These are phyloP conservation scores for Schoenoplectus tabernaemontani DNA, from an alignment of 202 grass and related monocot species.

Conservation along the genomic window DNA sequence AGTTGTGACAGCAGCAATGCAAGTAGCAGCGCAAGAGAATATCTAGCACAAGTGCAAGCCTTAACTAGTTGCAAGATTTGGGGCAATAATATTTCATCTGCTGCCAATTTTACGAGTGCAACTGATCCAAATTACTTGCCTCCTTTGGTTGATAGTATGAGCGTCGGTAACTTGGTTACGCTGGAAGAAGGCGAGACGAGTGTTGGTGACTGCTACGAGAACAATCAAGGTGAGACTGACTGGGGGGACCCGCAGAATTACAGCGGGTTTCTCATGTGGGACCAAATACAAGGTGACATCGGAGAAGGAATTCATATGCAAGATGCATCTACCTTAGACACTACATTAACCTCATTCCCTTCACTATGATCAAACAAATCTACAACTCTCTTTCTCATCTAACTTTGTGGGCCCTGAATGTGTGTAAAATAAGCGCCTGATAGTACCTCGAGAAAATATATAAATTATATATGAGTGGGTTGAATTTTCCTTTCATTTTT, in stretches of 20 bases:
- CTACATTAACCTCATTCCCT: conserved; percentile 59
- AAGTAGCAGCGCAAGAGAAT: background rate
- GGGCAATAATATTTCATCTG: conserved; percentile 28
- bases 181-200: conserved; percentile 37
- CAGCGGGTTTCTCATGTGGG: conserved; percentile 38
- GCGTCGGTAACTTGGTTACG: conserved; percentile 26
- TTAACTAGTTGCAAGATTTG: conserved; percentile 32
- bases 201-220: conserved; percentile 22
- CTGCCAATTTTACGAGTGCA: conserved; percentile 37
- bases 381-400: conserved; percentile 19
- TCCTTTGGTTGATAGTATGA: conserved; percentile 55
- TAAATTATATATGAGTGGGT: conserved; percentile 45
- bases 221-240: conserved; percentile 30
- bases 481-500: conserved; percentile 15
- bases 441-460: conserved; percentile 26
- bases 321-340: conserved; percentile 55
- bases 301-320: conserved; percentile 23
- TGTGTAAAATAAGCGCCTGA: conserved; percentile 57
- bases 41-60: conserved; percentile 15
- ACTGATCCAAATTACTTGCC: conserved; percentile 60
- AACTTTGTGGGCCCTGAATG: conserved; percentile 26
- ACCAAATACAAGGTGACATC: conserved; percentile 34
- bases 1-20: conserved; percentile 21
- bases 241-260: conserved; percentile 46
- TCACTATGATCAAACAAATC: conserved; percentile 53